These are phyloP conservation scores for Aspergillus fischeri DNA, from an alignment of 2,329 filamentous ascomycete species.

Conservation along the genomic window DNA sequence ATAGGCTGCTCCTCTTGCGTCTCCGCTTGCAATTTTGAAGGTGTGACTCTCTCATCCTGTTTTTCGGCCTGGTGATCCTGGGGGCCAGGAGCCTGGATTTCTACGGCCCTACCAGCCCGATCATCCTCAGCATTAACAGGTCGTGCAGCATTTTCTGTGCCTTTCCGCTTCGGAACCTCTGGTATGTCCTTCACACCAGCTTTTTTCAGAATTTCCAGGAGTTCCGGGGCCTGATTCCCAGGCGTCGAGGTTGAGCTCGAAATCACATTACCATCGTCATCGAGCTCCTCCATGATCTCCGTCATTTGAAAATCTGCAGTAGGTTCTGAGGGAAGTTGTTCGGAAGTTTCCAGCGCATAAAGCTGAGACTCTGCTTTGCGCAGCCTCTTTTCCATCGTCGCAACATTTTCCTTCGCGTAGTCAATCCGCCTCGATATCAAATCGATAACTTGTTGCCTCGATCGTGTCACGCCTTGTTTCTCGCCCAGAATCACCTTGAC, in stretches of 20 bases:
- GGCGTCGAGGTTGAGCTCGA: slow-evolving; percentile 64
- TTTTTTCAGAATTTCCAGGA: slow-evolving; percentile 70
- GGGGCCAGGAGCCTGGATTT: not conserved
- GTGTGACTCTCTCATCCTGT: not conserved
- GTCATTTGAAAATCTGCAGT: slow-evolving; percentile 69
- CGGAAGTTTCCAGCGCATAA: slow-evolving; percentile 57
- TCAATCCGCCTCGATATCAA: slow-evolving; percentile 74
- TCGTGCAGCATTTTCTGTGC: slow-evolving; percentile 5
- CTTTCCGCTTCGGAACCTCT: slow-evolving; percentile 12
- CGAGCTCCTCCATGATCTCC: slow-evolving; percentile 88
- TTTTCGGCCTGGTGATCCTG: not conserved
- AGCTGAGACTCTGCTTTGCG: slow-evolving; percentile 63
- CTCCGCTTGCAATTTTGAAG: slow-evolving; percentile 19
- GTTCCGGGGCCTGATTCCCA: slow-evolving; percentile 61
- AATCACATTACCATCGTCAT: slow-evolving; percentile 83
- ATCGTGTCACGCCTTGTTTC: slow-evolving; percentile 42
- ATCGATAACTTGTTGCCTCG: slow-evolving; percentile 60
- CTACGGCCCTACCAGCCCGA: slow-evolving; percentile 2
- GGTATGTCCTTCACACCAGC: slow-evolving; percentile 61
- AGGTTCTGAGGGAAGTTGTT: slow-evolving; percentile 59
- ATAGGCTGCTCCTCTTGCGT: slow-evolving; percentile 43
- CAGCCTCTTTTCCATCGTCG: slow-evolving; percentile 69
- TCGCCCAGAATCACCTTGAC: slow-evolving; percentile 52
- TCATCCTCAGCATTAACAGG: not conserved
- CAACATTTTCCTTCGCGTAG: slow-evolving; percentile 80